These are phyloP conservation scores for Lentinula novae-zelandiae DNA, from an alignment of 1,284 basidiomycete species.

Conservation along the genomic window DNA sequence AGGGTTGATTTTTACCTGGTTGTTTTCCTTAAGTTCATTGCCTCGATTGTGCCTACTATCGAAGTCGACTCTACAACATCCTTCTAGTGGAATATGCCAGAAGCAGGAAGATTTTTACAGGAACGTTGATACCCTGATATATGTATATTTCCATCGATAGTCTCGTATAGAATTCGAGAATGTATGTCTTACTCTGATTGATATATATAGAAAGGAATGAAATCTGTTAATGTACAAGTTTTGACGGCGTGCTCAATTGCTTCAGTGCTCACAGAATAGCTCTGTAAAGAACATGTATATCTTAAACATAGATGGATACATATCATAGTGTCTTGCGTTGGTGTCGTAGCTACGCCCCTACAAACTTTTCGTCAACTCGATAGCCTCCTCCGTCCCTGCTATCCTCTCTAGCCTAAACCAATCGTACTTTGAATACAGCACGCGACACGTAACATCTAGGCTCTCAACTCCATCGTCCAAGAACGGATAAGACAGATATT, in stretches of 20 bases:
- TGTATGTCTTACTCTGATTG: neutral
- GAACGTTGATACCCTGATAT: constrained; percentile 4
- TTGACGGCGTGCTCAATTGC: too few relatives aligned
- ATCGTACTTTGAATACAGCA: constrained; percentile 88
- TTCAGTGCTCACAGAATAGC: too few relatives aligned
- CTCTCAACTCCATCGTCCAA: constrained; percentile 76
- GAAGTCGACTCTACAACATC: constrained; percentile 90
- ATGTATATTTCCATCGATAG: neutral
- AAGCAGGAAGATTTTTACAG: neutral
- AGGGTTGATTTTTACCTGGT: constrained; percentile 94
- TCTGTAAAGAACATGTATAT: neutral
- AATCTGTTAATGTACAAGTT: neutral
- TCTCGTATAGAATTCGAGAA: neutral
- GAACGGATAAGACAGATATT: constrained; percentile 85
- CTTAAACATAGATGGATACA: neutral
- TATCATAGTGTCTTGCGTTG: neutral
- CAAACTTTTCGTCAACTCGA: constrained; percentile 37
- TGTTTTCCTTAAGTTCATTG: constrained; percentile 97
- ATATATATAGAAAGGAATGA: neutral
- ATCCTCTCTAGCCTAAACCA: constrained; percentile 84
- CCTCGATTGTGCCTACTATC: constrained; percentile 91
- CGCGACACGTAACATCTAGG: constrained; percentile 72
- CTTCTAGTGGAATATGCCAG: constrained; percentile 40
- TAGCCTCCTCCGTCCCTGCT: constrained; percentile 52
- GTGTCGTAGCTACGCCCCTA: neutral